Base-by-base conservation (phyloP, 2,329 filamentous ascomycete species). In the Colletotrichum siamense region DNA sequence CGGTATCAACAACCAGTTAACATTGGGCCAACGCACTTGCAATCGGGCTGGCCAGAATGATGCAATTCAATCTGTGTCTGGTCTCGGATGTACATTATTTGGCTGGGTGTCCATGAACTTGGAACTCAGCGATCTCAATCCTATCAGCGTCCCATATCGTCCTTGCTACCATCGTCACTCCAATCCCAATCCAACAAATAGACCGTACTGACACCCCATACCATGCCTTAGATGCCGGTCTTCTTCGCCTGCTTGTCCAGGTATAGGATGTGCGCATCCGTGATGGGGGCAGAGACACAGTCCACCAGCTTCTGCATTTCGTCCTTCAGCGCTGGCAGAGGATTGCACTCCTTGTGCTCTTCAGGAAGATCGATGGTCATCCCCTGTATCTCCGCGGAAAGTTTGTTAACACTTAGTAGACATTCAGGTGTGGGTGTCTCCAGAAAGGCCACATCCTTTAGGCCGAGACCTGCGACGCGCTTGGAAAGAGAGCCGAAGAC, bases 231-330 rank as follows among this genome's bases (percentile, higher is more conserved):
- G 15, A 67, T 55, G 16, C 59, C 72, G 6, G 72, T 71, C 34
- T 75, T 75, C 34, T 59, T 36, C n/a, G 67, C 67, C 9, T 75
- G 72, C 7, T 34, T 34, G 3, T 22, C 34, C n/a, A 75, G 52
- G 28, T 71, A 52, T 6, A 28, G 12, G 4, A 34, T 10, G 7
- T 55, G n/a, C 22, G 6, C 8, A 2, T 55, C 30, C 3, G 55
- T 52, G 18, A 63, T 2, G 4, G 55, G 64, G 6, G 28, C 18
- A 2, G 55, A 3, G 1, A 24, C 18, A n/a, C 4, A 10, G 15
- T 8, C n/a, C 13, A 73, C 3, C 15, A 72, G 12, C 12, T 59
- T 7, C 1, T 16, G 5, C 6, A n/a, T 15, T 2, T 69, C 16
- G 2, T 8, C 12, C 10, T 5, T 10, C 8, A 71, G 26, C 4